Evolutionary conservation across 805 yeast species (phyloP), one percentile per base, ranked within the genome.

Genomic region (Metschnikowia koreensis): DNA sequence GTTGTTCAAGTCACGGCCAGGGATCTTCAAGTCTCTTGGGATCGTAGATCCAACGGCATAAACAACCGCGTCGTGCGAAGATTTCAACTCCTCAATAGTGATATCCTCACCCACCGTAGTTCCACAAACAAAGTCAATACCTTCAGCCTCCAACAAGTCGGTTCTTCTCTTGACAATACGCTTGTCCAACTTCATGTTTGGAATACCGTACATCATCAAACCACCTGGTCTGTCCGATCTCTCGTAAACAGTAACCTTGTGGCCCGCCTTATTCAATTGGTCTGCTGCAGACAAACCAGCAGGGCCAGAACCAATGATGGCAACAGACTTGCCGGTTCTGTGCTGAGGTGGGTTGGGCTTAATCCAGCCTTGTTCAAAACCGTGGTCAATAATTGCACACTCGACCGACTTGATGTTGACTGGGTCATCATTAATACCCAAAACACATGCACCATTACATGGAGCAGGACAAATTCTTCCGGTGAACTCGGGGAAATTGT

Each of bases 401-500:
- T 93, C 99, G 59, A 93, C 87, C 17, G 96, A 87, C 74, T 93
- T 93, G 73, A 93, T 93, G 63, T 97, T 97, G 62, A 94, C 98
- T 27, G 98, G 96, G 61, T 88, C 94, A 59, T 87, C 96, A 69
- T 86, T 90, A 62, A 94, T 90, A 44, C 97, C 97, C 63, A 94
- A 79, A 34, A 90, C 93, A 71, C 83, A 82, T 2, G 98, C 97
- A 62, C 97, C 97, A 71, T 92, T 96, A 77, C 99, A 93, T 58
- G 99, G 99, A 55, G 98, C 98, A 22, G 99, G 99, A 75, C 99
- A 93, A 57, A 93, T 93, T 74, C 97, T 84, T 55, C 97, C 97
- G 54, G 98, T 93, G 66, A 94, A 93, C 74, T 94, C 98, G 22
- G 98, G 98, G 87, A 94, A 93, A 75, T 94, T 93, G 77, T 93